Conservation (phyloP, 129 eudicot genomes). For the Helianthus annuus region HanXRQr2.0-SUNRISE NC_035436.2:203842599-203843098, state of each 20-base stretch:
- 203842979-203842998: constrained; percentile 29
- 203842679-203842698: not conserved
- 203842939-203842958: constrained; percentile 22
- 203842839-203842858: constrained; percentile 43
- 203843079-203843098: too few relatives aligned
- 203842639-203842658: not conserved
- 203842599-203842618: too few relatives aligned
- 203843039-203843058: too few relatives aligned
- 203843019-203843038: too few relatives aligned
- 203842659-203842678: not conserved
- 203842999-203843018: too few relatives aligned
- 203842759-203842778: constrained; percentile 28
- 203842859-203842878: constrained; percentile 33
- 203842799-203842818: constrained; percentile 18
- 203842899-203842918: constrained; percentile 38
- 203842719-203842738: constrained; percentile 8
- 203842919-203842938: constrained; percentile 33
- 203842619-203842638: too few relatives aligned
- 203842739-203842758: not conserved
- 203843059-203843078: too few relatives aligned
- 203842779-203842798: constrained; percentile 30
- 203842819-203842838: constrained; percentile 26
- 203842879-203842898: constrained; percentile 25
- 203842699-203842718: constrained; percentile 1
- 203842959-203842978: constrained; percentile 41